Base-by-base conservation (phyloP, 148 eudicot genomes). In the Amaranthus cruentus region DNA sequence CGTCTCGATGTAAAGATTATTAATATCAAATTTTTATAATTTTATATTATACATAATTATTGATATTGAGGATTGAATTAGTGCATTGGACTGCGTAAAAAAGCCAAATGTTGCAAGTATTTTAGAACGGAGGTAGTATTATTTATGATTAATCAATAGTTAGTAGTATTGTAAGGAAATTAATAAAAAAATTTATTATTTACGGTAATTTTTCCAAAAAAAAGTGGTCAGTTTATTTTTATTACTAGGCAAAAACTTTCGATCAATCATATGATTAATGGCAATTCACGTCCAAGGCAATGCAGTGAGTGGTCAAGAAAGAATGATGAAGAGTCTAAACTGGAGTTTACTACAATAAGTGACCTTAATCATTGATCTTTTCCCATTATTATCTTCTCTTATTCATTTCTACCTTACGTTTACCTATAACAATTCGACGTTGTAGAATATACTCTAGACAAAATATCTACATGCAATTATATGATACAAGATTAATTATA, bases 241-340 rank as follows among this genome's bases (percentile, higher is more conserved):
- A 28, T 2, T 28, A 28, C 38, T 28, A 28, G 1, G 38, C 38
- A 28, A 28, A 28, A 12, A 6, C 6, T 3, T 2, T 44, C 55
- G 52, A 56, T 68, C 65, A 67, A 67, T 67, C 77, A 57, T 75
- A 75, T 66, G 72, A 67, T 66, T 75, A 50, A 51, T 67, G 21
- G 47, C 9, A 5, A 28, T 75, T 68, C 78, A 75, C 73, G 73
- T 75, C 55, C 72, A 58, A 58, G 18, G 51, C 72, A 50, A 58
- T 68, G 78, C 44, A 75, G 56, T 65, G 75, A 77, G 71, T 65
- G 70, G 75, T 77, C 80, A 77, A 77, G 71, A 65, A 77, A 55
- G 21, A 56, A 71, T 77, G 71, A 77, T 77, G 71, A 77, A 71
- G 79, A 64, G 52, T 47, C 59, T 50, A 47, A 55, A 58, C 65